Evolutionary conservation across 1,284 basidiomycete species (phyloP), one percentile per base, ranked within the genome.

Genomic region (Ceratobasidium sp.): DNA sequence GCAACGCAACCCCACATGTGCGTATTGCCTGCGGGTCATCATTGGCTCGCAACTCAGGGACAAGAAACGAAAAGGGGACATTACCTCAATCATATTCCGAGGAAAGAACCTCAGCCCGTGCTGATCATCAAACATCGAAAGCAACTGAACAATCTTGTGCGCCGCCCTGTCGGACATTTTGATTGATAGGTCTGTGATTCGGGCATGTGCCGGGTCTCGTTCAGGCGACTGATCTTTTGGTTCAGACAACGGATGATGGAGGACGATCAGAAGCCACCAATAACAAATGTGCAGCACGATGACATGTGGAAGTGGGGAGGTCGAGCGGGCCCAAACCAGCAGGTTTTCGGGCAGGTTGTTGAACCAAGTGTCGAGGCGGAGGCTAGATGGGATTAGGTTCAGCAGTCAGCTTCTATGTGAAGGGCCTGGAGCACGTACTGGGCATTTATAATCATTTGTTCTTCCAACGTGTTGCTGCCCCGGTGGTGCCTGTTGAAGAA

Each of bases 181-280:
- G 70, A 79, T 76, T 1, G 80, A 79, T 49, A 65, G 62, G 46
- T 76, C 76, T 17, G 79, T 88, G 87, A 51, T 87, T 86, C 37
- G 87, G 85, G 29, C 82, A 82, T 22, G 86, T 82, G 62, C 86
- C 29, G 11, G 59, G 13, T 29, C 29, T 61, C 43, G 19, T 37
- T 15, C 25, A 11, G 13, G 15, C 8, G 17, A 6, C 19, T 22
- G 54, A 2, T 32, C 32, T 15, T 57, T 46, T 22, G 40, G 22
- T 0, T 88, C 85, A 81, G 89, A 91, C 83, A 90, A 91, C 0
- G 90, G 90, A 0, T 90, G 86, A 78, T 91, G 90, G 0, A 92
- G 86, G 9, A 92, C 85, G 51, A 92, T 90, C 69, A 88, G 85
- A 4, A 89, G 83, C 90, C 90, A 92, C 83, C 89, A 88, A 80